Conservation (phyloP, 2,329 filamentous ascomycete genomes). For the Venturiaceae sp. region DNA sequence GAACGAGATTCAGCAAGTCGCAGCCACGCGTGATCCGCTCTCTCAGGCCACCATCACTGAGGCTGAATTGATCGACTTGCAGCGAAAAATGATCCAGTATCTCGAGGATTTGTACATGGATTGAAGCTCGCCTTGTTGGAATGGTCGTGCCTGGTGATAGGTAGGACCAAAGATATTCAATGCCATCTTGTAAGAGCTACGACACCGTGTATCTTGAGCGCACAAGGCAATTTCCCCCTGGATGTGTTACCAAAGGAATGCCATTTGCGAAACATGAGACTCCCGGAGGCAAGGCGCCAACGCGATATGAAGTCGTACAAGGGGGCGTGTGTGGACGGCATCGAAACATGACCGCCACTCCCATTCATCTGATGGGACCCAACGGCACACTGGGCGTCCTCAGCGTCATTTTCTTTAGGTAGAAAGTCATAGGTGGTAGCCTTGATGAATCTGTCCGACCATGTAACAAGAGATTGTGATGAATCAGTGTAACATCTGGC, state of each 20-base stretch:
- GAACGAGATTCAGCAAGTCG: slow-evolving; percentile 13
- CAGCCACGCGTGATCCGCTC: slow-evolving; percentile 12
- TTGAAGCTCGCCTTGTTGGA: slow-evolving; percentile 1
- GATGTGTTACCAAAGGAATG: not conserved
- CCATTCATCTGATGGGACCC: not conserved
- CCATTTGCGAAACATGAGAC: not conserved
- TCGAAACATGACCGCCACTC: not conserved
- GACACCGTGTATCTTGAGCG: not conserved
- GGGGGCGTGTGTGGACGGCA: not conserved
- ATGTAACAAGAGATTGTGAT: too few species aligned
- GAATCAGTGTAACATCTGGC: too few species aligned
- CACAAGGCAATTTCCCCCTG: not conserved
- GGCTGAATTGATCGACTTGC: slow-evolving; percentile 19
- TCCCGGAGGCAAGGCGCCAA: not conserved
- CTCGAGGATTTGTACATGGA: slow-evolving; percentile 16
- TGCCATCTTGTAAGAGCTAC: not conserved
- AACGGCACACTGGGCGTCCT: not conserved
- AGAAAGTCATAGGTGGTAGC: too few species aligned
- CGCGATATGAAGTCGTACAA: not conserved
- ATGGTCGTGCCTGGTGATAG: not conserved
- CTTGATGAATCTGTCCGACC: too few species aligned
- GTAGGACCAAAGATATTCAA: not conserved
- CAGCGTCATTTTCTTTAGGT: too few species aligned
- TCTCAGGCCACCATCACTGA: slow-evolving; percentile 20
- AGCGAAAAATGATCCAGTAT: slow-evolving; percentile 26